Conservation (phyloP, 345 rosid species). For the Sonneratia alba region DNA sequence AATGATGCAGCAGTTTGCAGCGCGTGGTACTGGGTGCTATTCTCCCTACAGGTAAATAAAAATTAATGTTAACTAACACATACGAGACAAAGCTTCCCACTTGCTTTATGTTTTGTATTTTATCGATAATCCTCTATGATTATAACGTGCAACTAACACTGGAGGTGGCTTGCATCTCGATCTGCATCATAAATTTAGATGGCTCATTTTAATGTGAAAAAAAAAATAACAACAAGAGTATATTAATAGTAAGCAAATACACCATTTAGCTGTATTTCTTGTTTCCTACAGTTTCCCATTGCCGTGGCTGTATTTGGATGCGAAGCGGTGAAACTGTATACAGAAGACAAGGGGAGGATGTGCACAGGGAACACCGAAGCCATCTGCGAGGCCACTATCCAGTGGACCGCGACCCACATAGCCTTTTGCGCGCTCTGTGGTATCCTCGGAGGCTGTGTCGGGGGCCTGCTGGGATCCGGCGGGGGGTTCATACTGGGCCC, state of each 20-base stretch:
- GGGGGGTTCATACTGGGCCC: constrained; percentile 96
- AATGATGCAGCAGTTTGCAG: constrained; percentile 61
- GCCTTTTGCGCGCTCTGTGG: constrained; percentile 81
- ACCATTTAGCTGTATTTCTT: background rate
- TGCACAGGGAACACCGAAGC: constrained; percentile 53
- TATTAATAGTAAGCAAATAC: background rate
- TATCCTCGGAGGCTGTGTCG: constrained; percentile 77
- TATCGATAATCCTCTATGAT: background rate
- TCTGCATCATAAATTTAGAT: too few relatives aligned
- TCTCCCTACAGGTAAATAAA: constrained; percentile 61
- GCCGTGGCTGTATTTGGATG: constrained; percentile 49
- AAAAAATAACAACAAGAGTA: too few relatives aligned
- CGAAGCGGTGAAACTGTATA: constrained; percentile 58
- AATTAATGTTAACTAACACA: background rate
- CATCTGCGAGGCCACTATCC: constrained; percentile 82
- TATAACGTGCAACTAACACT: background rate
- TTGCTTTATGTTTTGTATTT: background rate
- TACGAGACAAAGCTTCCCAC: background rate
- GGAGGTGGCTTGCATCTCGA: background rate
- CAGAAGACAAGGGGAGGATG: constrained; percentile 46
- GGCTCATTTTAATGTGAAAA: too few relatives aligned
- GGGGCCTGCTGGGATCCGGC: constrained; percentile 92
- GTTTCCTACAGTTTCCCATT: constrained; percentile 49
- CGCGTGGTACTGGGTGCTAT: constrained; percentile 64
- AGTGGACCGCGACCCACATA: constrained; percentile 68